Percentiles rank a stretch among this genome's conserved stretches.
Evolutionary conservation across 2,329 filamentous ascomycete genomes (phyloP).

Genomic region (Talaromyces sp.): DNA sequence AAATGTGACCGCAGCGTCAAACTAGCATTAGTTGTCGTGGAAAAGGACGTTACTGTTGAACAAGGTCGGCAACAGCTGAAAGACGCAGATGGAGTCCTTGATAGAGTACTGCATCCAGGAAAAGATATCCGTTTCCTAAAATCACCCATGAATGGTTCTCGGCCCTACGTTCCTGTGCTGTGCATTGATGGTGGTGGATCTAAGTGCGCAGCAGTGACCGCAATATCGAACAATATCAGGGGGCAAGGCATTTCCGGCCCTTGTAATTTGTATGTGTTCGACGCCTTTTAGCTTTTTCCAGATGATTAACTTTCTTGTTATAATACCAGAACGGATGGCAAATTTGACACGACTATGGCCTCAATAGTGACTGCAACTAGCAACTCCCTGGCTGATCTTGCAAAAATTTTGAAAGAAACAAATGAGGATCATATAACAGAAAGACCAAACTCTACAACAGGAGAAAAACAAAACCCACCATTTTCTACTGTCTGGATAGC

Average conservation of each 20-base stretch:
- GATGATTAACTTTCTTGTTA: background rate
- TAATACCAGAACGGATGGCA: constrained; percentile 16
- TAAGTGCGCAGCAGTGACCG: constrained; percentile 37
- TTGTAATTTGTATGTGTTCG: constrained; percentile 34
- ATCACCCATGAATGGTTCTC: background rate
- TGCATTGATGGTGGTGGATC: constrained; percentile 42
- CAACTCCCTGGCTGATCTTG: constrained; percentile 12
- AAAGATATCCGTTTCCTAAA: constrained; percentile 10
- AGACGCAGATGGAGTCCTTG: constrained; percentile 20
- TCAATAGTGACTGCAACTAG: constrained; percentile 19
- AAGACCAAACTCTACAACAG: background rate
- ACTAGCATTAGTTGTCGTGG: constrained; percentile 25
- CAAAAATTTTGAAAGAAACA: background rate
- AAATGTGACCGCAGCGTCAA: constrained; percentile 29
- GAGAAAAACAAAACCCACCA: background rate
- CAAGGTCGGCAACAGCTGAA: constrained; percentile 19
- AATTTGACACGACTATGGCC: constrained; percentile 21
- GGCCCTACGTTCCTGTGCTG: constrained; percentile 17
- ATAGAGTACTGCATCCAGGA: constrained; percentile 13
- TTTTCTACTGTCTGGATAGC: constrained; percentile 36
- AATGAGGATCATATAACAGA: background rate
- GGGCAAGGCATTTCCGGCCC: constrained; percentile 30
- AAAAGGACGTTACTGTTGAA: constrained; percentile 19
- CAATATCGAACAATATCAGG: constrained; percentile 19
- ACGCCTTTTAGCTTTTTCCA: background rate